A percentile compares a stretch with the other conserved stretches of the same genome.
phyloP scores from a whole-genome alignment of 345 rosid genomes.

The Gossypium arboreum region DNA sequence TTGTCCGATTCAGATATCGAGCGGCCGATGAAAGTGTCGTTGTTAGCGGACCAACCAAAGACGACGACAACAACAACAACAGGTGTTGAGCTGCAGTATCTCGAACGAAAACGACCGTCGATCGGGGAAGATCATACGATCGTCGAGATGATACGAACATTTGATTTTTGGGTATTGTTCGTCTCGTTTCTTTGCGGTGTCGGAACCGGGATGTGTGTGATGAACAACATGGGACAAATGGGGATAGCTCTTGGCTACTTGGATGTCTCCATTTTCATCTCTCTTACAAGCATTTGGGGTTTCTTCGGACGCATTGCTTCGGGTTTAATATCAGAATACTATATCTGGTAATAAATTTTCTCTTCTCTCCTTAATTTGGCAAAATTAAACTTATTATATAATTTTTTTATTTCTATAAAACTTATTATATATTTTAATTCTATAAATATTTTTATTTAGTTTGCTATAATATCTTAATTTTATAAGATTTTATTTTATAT shows the following conservation, averaged over 20 bases:
- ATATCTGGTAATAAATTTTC: constrained; percentile 29
- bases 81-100: constrained; percentile 10
- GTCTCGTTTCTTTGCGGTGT: constrained; percentile 52
- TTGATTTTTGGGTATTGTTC: constrained; percentile 60
- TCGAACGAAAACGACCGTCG: constrained; percentile 26
- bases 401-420: too few species aligned
- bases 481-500: too few species aligned
- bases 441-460: too few species aligned
- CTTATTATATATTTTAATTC: too few species aligned
- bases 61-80: constrained; percentile 1
- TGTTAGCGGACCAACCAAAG: constrained; percentile 24
- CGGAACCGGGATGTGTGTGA: constrained; percentile 53
- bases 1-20: constrained; percentile 30
- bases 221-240: constrained; percentile 68
- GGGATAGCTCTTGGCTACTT: constrained; percentile 52
- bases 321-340: constrained; percentile 46
- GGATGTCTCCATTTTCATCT: constrained; percentile 48
- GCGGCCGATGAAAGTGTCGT: constrained; percentile 35
- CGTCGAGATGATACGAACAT: constrained; percentile 31
- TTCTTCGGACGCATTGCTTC: constrained; percentile 54
- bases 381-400: too few species aligned
- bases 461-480: too few species aligned
- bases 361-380: neutral
- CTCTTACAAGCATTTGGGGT: constrained; percentile 60
- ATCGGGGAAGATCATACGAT: constrained; percentile 56